Evolutionary conservation across 2,329 filamentous ascomycete species (phyloP).

Genomic region (Epichloe uncinata): DNA sequence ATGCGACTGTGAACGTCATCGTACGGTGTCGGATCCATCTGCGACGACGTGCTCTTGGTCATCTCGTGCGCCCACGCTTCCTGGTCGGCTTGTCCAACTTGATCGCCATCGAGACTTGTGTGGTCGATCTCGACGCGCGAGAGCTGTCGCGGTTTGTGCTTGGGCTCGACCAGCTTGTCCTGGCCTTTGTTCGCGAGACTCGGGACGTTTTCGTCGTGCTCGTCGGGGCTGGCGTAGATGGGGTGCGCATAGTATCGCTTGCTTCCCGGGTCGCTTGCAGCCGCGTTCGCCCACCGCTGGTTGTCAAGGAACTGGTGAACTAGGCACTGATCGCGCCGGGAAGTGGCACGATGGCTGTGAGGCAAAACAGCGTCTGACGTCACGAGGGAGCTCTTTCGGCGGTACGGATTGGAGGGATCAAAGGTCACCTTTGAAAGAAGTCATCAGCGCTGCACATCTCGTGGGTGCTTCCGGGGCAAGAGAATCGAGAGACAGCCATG

Average conservation of each 20-base stretch:
- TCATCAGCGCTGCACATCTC: not conserved
- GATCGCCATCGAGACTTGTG: constrained; percentile 26
- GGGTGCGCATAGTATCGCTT: constrained; percentile 18
- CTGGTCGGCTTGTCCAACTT: constrained; percentile 43
- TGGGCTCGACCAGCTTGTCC: constrained; percentile 13
- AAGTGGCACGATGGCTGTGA: constrained; percentile 12
- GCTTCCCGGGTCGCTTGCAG: constrained; percentile 14
- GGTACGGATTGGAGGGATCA: constrained; percentile 45
- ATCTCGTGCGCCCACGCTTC: constrained; percentile 39
- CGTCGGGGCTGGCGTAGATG: constrained; percentile 10
- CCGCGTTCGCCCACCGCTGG: constrained; percentile 28
- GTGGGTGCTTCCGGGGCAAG: not conserved
- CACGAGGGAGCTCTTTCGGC: constrained; percentile 54
- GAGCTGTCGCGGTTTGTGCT: constrained; percentile 7
- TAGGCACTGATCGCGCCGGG: constrained; percentile 41
- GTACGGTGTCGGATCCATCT: constrained; percentile 24
- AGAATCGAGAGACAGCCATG: not conserved
- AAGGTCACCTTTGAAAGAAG: constrained; percentile 41
- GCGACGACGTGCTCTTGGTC: constrained; percentile 27
- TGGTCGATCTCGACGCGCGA: constrained; percentile 24
- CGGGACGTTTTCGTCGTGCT: constrained; percentile 7
- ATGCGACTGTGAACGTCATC: constrained; percentile 49
- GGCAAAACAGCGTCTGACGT: constrained; percentile 30
- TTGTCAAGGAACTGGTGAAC: constrained; percentile 52
- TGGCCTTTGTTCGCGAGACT: constrained; percentile 8